Evolutionary conservation across 768 basidiomycete genomes (phyloP).

Genomic region (Tephrocybe sp.): DNA sequence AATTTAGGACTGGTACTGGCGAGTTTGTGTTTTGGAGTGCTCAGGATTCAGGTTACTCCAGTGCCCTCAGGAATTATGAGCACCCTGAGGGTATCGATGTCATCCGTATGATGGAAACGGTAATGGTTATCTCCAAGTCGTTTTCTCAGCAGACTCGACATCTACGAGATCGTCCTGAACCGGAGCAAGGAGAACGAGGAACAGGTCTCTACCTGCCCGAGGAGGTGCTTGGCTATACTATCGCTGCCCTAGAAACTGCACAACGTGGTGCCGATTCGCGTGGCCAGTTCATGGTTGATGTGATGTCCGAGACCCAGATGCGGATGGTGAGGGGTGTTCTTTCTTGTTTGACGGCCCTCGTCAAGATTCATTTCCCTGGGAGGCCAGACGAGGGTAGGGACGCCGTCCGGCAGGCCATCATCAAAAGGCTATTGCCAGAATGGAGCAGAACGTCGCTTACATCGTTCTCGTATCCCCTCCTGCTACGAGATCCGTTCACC

Average conservation of each 20-base stretch:
- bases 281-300: constrained; percentile 63
- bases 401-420: constrained; percentile 78
- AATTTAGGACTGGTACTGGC: constrained; percentile 78
- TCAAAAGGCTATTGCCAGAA: constrained; percentile 88
- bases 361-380: constrained; percentile 66
- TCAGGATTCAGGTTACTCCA: constrained; percentile 70
- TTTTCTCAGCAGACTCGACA: constrained; percentile 85
- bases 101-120: constrained; percentile 84
- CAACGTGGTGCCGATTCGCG: constrained; percentile 63
- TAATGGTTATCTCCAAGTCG: constrained; percentile 75
- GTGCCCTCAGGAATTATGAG: constrained; percentile 51
- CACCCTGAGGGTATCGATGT: constrained; percentile 55
- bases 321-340: constrained; percentile 79
- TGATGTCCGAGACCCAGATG: constrained; percentile 73
- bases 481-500: constrained; percentile 88
- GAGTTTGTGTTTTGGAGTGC: constrained; percentile 90
- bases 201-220: constrained; percentile 89
- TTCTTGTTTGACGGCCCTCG: constrained; percentile 64
- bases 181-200: constrained; percentile 73
- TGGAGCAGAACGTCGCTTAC: constrained; percentile 87
- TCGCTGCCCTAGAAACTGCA: constrained; percentile 77
- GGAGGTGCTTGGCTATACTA: constrained; percentile 87
- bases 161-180: constrained; percentile 73
- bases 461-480: constrained; percentile 80
- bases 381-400: constrained; percentile 75